Evolutionary conservation across 2,329 filamentous ascomycete genomes (phyloP), one percentile per base, ranked within the genome.

Genomic region (Scedosporium minutisporum): DNA sequence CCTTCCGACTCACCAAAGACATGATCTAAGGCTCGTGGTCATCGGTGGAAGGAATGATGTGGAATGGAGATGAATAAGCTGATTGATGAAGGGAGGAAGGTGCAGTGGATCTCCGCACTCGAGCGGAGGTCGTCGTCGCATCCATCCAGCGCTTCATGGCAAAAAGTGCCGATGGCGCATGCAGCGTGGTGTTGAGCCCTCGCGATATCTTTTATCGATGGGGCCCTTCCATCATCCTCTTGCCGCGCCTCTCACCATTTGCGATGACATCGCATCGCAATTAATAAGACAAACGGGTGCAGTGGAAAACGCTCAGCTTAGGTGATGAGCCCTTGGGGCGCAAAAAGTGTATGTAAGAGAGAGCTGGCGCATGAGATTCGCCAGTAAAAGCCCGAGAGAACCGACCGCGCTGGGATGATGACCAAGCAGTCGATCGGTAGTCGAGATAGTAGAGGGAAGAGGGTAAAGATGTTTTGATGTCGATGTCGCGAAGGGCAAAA

Each of bases 381-480:
- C 51, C 51, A 55, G 51, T 6, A 25, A 61, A 61, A 60, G 16
- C 58, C 38, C 58, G 38, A 60, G 33, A 46, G 18, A 18, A 44
- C 58, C 14, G 42, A 23, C n/a, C 23, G 27, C 23, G 46, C 14
- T 33, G 58, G 29, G 58, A 18, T 46, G 60, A 61, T 61, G 60
- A 61, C 60, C 48, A 61, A 61, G 48, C 60, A 51, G 44, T 38
- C 46, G 46, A 14, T 57, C n/a, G 60, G 60, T 38, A 57, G 60
- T 21, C 23, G 27, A 38, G 42, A 29, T 14, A 27, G 21, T 14
- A 14, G 58, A 14, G 58, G 46, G 48, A 51, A 46, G 9, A 60
- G 21, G 10, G 46, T 16, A 53, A 29, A 41, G 27, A 59, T 6
- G 23, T 12, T 12, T 27, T 6, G 59, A 27, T n/a, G 21, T 23